Conservation (phyloP, 1,139 yeast genomes). For the Taphrina deformans region DNA sequence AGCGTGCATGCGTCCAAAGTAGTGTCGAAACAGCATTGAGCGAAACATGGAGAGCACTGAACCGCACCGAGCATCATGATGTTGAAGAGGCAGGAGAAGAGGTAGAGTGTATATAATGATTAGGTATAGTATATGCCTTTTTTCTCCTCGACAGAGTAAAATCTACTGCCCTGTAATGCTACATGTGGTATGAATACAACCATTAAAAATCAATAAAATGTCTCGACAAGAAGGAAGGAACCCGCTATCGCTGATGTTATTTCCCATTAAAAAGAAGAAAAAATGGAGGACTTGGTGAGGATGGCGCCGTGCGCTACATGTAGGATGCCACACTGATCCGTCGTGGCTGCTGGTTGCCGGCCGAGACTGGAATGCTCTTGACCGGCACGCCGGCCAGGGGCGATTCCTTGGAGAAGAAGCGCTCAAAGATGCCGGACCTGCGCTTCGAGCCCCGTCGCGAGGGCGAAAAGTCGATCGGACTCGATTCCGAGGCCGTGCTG, state of each 20-base stretch:
- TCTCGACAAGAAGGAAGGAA: not conserved
- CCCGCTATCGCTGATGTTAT: not conserved
- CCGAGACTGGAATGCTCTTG: slow-evolving; percentile 21
- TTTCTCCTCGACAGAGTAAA: too few relatives aligned
- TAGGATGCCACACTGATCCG: slow-evolving; percentile 32
- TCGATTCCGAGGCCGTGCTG: slow-evolving; percentile 27
- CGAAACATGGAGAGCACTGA: too few relatives aligned
- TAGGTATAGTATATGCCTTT: not conserved
- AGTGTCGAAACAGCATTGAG: too few relatives aligned
- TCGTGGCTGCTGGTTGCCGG: slow-evolving; percentile 10
- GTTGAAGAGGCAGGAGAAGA: not conserved
- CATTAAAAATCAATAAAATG: not conserved
- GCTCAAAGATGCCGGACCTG: slow-evolving; percentile 33
- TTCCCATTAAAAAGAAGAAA: not conserved
- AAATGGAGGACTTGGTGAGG: too few relatives aligned
- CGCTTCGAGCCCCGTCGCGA: slow-evolving; percentile 12
- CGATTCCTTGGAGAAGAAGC: slow-evolving; percentile 21
- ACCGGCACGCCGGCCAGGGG: slow-evolving; percentile 17
- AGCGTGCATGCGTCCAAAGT: too few relatives aligned
- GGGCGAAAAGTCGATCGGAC: slow-evolving; percentile 30
- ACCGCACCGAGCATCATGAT: not conserved
- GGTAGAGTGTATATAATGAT: not conserved
- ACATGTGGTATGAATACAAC: not conserved
- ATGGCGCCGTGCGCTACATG: too few relatives aligned
- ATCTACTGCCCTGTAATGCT: too few relatives aligned